Evolutionary conservation across 495 filamentous ascomycete species (phyloP).

Genomic region (Aspergillus coremiiformis): DNA sequence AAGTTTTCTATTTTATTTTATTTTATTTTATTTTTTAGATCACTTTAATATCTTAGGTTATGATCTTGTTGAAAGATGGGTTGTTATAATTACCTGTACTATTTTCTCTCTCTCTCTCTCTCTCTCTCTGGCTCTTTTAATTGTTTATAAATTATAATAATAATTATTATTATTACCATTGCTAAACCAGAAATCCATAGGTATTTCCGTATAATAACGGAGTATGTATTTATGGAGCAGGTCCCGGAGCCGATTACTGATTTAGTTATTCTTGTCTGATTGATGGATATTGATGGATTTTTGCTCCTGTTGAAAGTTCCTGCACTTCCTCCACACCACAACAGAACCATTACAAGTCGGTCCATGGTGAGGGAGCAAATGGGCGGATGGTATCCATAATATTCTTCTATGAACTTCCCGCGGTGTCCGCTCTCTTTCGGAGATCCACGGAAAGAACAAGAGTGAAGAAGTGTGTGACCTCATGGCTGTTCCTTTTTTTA

Average conservation of each 20-base stretch:
- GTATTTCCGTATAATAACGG: slow-evolving; percentile 4
- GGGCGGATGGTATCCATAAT: slow-evolving; percentile 5
- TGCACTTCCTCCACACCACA: slow-evolving; percentile 14
- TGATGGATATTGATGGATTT: not conserved
- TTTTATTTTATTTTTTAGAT: slow-evolving; percentile 4
- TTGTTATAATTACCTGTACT: slow-evolving; percentile 2
- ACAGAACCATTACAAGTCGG: slow-evolving; percentile 12
- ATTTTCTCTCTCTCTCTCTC: not conserved
- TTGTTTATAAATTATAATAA: not conserved
- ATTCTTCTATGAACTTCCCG: slow-evolving; percentile 6
- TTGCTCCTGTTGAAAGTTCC: slow-evolving; percentile 2
- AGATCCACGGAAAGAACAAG: slow-evolving; percentile 6
- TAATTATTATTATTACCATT: slow-evolving; percentile 3
- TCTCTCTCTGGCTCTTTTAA: too few relatives aligned
- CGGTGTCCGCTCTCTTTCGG: not conserved
- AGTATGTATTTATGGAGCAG: not conserved
- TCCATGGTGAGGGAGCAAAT: slow-evolving; percentile 9
- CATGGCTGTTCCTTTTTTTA: not conserved
- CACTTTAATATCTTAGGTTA: slow-evolving; percentile 9
- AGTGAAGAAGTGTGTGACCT: not conserved
- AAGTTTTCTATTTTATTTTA: not conserved
- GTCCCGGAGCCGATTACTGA: not conserved
- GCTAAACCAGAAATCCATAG: not conserved
- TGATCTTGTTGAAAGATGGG: slow-evolving; percentile 3
- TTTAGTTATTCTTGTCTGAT: slow-evolving; percentile 1